Evolutionary conservation across 1,284 basidiomycete species (phyloP), one percentile per base, ranked within the genome.

Genomic region (Wallemia mellicola): DNA sequence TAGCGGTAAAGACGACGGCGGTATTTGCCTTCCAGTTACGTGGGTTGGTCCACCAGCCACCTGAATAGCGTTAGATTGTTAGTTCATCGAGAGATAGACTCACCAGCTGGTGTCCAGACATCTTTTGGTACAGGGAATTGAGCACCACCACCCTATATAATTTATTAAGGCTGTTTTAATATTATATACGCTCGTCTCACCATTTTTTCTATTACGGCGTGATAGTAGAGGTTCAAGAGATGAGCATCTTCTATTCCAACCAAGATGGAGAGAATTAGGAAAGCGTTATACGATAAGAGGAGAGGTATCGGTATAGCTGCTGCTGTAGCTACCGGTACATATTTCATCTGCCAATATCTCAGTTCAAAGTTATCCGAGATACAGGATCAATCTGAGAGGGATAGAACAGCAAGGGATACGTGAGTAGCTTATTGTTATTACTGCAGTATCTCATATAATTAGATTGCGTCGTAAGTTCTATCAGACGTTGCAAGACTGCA

Each of bases 31-130:
- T 68, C 76, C 76, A 77, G 68, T 76, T 76, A 15, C 67, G 64
- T 25, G 76, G 76, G 27, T 74, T 69, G 57, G 74, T 71, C 76
- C 76, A 77, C 75, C 75, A 77, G 59, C 75, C 75, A 63, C 75
- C 74, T 71, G 64, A 57, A 11, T 9, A 28, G 60, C 28, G 27
- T 25, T 26, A 56, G 22, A 7, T 5, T 26, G 19, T 32, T 32
- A 7, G 9, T 19, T 32, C 30, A 32, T 32, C 30, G 7, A 7
- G 9, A 9, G 7, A 7, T 32, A 14, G 7, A 61, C 63, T 57
- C 60, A 68, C 67, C 67, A 54, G 67, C 64, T 61, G 67, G 67
- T 17, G 67, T 63, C 67, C 67, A 68, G 58, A 68, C 67, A 60
- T 68, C 64, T 60, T 65, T 66, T 11, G 67, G 67, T 58, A 66